Evolutionary conservation across 805 yeast species (phyloP), one percentile per base, ranked within the genome.

Genomic region (Suhomyces tanzawaensis): DNA sequence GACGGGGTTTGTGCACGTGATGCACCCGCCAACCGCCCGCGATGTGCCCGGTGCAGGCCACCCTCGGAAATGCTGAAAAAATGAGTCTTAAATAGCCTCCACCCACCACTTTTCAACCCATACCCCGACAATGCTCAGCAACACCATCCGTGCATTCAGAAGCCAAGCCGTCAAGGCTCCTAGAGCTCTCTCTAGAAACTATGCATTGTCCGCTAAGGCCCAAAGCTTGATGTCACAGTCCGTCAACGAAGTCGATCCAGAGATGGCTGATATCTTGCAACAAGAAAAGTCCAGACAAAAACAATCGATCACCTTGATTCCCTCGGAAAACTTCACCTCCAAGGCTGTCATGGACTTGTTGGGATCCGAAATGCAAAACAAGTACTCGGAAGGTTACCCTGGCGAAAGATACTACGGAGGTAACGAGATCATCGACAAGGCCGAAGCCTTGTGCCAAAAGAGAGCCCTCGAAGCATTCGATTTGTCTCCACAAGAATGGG

Each of bases 401-500:
- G 98, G 98, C 51, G 97, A 95, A 47, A 82, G 99, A 68, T 93
- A 93, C 76, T 93, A 93, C 64, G 99, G 99, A 66, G 98, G 98
- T 64, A 93, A 93, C 67, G 95, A 93, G 76, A 83, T 84, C 69
- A 93, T 93, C 50, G 99, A 93, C 72, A 81, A 85, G 66, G 88
- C 90, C 62, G 99, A 93, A 72, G 64, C 77, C 22, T 71, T 93
- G 57, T 93, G 99, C 70, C 98, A 90, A 73, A 71, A 85, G 58
- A 84, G 99, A 70, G 99, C 99, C 33, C 74, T 93, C 48, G 81
- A 84, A 52, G 96, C 97, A 7, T 93, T 93, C 71, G 69, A 75
- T 50, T 72, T 91, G 45, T 77, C 81, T 57, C 72, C 90, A 33
- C 88, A 79, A 52, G 72, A 81, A 62, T 93, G 99, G 99, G 99